Conservation (phyloP, 371 early-diverging fungal species). For the Mycotypha africana region DNA sequence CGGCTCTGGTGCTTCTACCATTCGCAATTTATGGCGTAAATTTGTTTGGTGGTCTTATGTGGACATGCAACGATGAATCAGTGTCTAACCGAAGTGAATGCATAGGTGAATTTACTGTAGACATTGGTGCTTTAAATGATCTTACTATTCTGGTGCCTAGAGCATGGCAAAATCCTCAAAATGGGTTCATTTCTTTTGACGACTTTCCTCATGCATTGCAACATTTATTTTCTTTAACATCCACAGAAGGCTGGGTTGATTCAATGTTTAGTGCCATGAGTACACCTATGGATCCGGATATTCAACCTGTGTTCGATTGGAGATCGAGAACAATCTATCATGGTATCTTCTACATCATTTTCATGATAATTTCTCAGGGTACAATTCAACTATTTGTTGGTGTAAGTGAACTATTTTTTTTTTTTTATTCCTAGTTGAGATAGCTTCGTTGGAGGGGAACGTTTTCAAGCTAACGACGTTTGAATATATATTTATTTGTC, state of each 20-base stretch:
- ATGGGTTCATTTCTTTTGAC: constrained; percentile 45
- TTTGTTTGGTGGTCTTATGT: constrained; percentile 54
- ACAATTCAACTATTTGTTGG: constrained; percentile 59
- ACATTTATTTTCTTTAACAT: constrained; percentile 49
- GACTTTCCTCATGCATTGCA: constrained; percentile 40
- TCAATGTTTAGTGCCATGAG: constrained; percentile 48
- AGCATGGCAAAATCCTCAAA: constrained; percentile 48
- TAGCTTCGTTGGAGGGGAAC: too few species aligned
- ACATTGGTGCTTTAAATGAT: constrained; percentile 30
- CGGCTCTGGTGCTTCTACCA: constrained; percentile 48
- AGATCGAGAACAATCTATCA: constrained; percentile 45
- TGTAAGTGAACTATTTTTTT: constrained; percentile 39
- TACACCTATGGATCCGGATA: constrained; percentile 37
- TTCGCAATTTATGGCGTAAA: constrained; percentile 58
- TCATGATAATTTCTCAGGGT: constrained; percentile 56
- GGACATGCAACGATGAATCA: constrained; percentile 44
- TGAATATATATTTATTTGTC: background rate
- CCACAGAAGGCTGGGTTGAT: constrained; percentile 57
- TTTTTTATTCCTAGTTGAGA: too few species aligned
- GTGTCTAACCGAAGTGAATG: constrained; percentile 35
- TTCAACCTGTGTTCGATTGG: constrained; percentile 45
- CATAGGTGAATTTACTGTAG: constrained; percentile 38
- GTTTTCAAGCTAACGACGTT: too few species aligned
- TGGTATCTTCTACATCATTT: constrained; percentile 47
- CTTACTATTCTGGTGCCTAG: constrained; percentile 40